Percentiles rank a stretch among this genome's conserved stretches.
phyloP scores from a whole-genome alignment of 345 rosid genomes.

The Kernera saxatilis region DNA sequence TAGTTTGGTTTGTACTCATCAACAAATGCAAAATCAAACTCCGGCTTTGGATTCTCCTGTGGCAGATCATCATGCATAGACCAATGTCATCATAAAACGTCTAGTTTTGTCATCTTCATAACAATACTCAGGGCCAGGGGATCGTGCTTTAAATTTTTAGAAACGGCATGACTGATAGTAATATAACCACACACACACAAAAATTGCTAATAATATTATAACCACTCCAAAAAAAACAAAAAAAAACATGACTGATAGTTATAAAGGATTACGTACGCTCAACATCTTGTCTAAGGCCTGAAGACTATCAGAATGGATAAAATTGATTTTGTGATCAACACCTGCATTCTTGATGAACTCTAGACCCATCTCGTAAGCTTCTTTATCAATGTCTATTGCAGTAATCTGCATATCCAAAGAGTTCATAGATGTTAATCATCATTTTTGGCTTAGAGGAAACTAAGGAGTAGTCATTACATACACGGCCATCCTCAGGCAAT shows the following conservation, averaged over 20 bases:
- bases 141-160: too few relatives aligned
- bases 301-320: conserved; percentile 40
- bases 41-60: conserved; percentile 9
- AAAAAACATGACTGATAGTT: background rate
- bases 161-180: too few relatives aligned
- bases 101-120: background rate
- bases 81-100: background rate
- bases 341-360: conserved; percentile 49
- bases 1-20: conserved; percentile 47
- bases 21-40: conserved; percentile 42
- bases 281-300: conserved; percentile 37
- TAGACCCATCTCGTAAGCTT: conserved; percentile 47
- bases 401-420: conserved; percentile 31
- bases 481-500: conserved; percentile 40
- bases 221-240: too few relatives aligned
- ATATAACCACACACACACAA: too few relatives aligned
- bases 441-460: background rate
- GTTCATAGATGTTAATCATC: background rate
- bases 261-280: conserved; percentile 13
- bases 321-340: conserved; percentile 47
- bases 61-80: background rate
- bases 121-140: too few relatives aligned
- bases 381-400: conserved; percentile 42
- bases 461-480: background rate
- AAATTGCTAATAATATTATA: too few relatives aligned